Conservation (phyloP, 2,329 filamentous ascomycete genomes). For the Fusarium sterilihyphosum region DNA sequence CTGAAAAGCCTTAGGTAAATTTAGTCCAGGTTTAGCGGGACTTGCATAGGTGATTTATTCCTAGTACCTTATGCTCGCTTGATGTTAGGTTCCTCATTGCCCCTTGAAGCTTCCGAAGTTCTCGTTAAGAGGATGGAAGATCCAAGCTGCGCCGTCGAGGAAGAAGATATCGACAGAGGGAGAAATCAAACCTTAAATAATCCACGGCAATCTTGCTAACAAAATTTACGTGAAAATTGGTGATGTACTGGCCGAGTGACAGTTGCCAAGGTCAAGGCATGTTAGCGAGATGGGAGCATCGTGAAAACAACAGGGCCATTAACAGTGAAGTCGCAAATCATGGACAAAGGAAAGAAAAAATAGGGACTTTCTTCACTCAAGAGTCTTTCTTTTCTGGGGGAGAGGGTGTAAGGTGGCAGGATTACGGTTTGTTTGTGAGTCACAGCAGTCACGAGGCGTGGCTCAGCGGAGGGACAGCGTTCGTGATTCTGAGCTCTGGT, state of each 20-base stretch:
- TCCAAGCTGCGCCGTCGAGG: too few species aligned
- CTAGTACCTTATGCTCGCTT: not conserved
- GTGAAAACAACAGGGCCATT: not conserved
- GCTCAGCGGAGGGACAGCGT: too few species aligned
- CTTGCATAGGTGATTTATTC: not conserved
- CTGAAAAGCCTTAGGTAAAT: not conserved
- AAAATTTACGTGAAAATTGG: not conserved
- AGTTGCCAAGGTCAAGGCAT: not conserved
- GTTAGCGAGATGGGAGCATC: not conserved
- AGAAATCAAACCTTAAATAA: fast-evolving
- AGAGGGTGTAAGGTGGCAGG: not conserved
- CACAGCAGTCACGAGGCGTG: not conserved
- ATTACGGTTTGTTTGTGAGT: not conserved
- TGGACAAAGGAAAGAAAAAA: fast-evolving
- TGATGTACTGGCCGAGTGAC: not conserved
- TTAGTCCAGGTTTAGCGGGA: not conserved
- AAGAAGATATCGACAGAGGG: fast-evolving
- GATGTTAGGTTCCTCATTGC: not conserved
- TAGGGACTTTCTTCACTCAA: fast-evolving
- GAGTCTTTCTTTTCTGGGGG: not conserved
- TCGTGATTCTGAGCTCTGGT: not conserved
- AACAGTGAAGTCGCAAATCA: not conserved
- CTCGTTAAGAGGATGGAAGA: not conserved
- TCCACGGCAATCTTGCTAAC: fast-evolving
- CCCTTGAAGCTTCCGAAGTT: not conserved